Conservation (phyloP, 176 grass and related monocot genomes). For the Chrysopogon serrulatus region DNA sequence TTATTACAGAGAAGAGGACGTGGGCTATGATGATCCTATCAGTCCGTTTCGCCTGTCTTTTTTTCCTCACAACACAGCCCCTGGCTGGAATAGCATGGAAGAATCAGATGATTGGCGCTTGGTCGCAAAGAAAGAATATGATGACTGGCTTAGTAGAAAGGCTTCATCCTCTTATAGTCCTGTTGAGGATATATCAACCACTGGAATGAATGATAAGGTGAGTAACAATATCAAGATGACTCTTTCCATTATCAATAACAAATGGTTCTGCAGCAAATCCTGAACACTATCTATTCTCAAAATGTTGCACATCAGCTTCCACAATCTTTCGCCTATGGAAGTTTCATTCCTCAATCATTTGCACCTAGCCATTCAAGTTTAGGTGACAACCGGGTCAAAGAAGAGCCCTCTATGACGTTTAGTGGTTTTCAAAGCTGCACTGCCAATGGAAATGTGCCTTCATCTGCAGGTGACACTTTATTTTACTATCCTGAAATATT, state of each 20-base stretch:
- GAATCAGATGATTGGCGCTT: not conserved
- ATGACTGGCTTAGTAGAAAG: not conserved
- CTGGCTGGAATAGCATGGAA: not conserved
- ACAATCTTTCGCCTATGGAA: not conserved
- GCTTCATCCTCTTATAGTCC: slow-evolving; percentile 18
- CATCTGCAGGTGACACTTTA: slow-evolving; percentile 10
- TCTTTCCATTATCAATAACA: slow-evolving; percentile 10
- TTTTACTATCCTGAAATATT: not conserved
- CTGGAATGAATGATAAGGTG: not conserved
- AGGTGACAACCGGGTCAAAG: not conserved
- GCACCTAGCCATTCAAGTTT: slow-evolving; percentile 5
- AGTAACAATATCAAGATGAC: not conserved
- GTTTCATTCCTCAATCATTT: slow-evolving; percentile 21
- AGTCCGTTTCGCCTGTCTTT: not conserved
- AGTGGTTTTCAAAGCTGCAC: slow-evolving; percentile 10
- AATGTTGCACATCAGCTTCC: not conserved
- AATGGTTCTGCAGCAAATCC: not conserved
- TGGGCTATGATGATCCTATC: not conserved
- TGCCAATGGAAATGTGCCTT: slow-evolving; percentile 18
- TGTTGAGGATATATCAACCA: not conserved
- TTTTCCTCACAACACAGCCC: not conserved
- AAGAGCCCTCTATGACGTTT: slow-evolving; percentile 6
- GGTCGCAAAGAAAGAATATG: not conserved
- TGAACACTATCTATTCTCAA: not conserved
- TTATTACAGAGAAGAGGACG: not conserved